Evolutionary conservation across 192 early-diverging fungal species (phyloP).

Genomic region (Backusella parvicylindrica): DNA sequence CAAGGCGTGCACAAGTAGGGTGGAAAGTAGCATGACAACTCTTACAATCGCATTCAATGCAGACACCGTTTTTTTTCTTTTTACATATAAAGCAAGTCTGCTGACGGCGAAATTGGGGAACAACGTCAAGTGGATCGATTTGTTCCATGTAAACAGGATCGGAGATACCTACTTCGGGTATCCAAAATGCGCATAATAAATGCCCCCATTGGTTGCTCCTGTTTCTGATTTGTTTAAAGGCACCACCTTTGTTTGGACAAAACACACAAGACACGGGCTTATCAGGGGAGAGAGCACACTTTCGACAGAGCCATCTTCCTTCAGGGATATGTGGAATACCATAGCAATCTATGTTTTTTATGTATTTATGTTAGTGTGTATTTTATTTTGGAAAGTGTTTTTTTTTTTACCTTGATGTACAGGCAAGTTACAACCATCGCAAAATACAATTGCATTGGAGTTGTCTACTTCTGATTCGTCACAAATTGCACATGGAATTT

Average conservation of each 20-base stretch:
- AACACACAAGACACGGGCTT: constrained; percentile 83
- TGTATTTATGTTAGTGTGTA: neutral
- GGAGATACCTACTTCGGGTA: constrained; percentile 85
- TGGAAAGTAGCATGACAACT: constrained; percentile 91
- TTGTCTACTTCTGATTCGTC: constrained; percentile 98
- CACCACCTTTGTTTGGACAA: constrained; percentile 90
- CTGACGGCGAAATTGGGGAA: constrained; percentile 85
- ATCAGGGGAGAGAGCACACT: constrained; percentile 94
- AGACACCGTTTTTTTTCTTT: constrained; percentile 68
- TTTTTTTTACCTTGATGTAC: constrained; percentile 85
- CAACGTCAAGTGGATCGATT: constrained; percentile 84
- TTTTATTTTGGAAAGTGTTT: too few species aligned
- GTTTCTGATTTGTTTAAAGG: constrained; percentile 90
- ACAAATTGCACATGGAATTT: constrained; percentile 82
- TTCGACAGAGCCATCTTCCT: constrained; percentile 98
- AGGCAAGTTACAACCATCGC: constrained; percentile 98
- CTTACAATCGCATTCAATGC: constrained; percentile 91
- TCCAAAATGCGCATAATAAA: constrained; percentile 93
- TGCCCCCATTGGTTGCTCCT: constrained; percentile 87
- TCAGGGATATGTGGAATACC: constrained; percentile 98
- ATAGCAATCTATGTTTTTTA: constrained; percentile 92
- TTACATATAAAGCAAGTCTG: constrained; percentile 88
- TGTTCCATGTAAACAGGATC: constrained; percentile 98
- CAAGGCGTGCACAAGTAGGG: constrained; percentile 85
- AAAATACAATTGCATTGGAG: constrained; percentile 98